Conservation (phyloP, 192 early-diverging fungal species). For the Spinellus fusiger region DNA sequence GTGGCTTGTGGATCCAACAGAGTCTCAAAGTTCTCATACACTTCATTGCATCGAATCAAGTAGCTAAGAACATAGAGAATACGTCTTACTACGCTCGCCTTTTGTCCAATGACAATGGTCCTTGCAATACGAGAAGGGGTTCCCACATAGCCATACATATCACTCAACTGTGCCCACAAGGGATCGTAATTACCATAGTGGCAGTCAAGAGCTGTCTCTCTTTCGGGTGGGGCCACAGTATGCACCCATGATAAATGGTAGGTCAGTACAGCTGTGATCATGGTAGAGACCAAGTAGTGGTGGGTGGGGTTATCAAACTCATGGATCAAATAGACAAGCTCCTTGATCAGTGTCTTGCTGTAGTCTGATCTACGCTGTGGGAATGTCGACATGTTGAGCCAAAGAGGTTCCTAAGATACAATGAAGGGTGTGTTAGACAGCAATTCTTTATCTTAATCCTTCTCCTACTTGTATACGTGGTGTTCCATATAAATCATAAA, state of each 20-base stretch:
- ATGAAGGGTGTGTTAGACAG: neutral
- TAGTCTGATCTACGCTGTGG: conserved; percentile 26
- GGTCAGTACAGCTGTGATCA: conserved; percentile 42
- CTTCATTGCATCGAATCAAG: conserved; percentile 55
- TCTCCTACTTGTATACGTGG: conserved; percentile 50
- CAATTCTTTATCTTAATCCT: neutral
- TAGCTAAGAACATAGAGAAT: conserved; percentile 49
- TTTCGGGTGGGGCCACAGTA: conserved; percentile 42
- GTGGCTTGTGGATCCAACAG: neutral
- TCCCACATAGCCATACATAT: conserved; percentile 49
- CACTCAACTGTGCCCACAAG: conserved; percentile 53
- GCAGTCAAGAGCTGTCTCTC: conserved; percentile 27
- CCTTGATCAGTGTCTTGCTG: conserved; percentile 25
- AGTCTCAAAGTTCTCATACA: conserved; percentile 36
- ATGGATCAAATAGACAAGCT: conserved; percentile 27
- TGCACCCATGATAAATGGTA: conserved; percentile 53
- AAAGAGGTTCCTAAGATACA: conserved; percentile 31
- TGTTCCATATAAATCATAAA: conserved; percentile 45
- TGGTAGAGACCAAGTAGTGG: conserved; percentile 41
- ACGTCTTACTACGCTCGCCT: conserved; percentile 39
- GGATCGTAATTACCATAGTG: conserved; percentile 44
- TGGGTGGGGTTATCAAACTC: conserved; percentile 23
- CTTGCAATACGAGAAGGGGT: conserved; percentile 40
- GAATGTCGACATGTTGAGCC: conserved; percentile 43
- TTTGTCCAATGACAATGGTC: conserved; percentile 46